A percentile compares a stretch with the other conserved stretches of the same genome.
Evolutionary conservation across 2,329 filamentous ascomycete species (phyloP).

Genomic region (Xylaria arbuscula): DNA sequence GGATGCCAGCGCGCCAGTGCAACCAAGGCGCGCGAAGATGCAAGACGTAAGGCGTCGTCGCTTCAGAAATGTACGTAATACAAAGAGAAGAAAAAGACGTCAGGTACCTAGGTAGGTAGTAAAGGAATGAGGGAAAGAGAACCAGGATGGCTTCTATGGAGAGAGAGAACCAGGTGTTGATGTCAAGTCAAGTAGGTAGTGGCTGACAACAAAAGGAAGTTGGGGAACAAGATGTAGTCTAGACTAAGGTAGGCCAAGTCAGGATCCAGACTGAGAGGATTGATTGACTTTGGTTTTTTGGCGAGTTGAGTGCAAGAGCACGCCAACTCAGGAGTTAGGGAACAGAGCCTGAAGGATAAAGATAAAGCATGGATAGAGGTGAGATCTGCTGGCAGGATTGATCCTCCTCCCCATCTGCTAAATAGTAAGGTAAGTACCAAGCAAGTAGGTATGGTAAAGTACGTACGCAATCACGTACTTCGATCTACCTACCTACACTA

Average conservation of each 20-base stretch:
- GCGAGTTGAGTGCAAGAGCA: conserved; percentile 27
- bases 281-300: conserved; percentile 3
- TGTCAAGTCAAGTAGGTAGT: neutral
- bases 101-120: neutral
- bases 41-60: conserved; percentile 1
- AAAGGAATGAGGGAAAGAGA: conserved; percentile 24
- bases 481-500: too few species aligned
- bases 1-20: conserved; percentile 30
- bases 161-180: conserved; percentile 6
- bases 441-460: neutral
- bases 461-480: neutral
- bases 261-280: neutral
- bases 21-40: conserved; percentile 14
- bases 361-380: neutral
- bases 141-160: conserved; percentile 15
- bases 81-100: conserved; percentile 25
- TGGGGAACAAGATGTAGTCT: neutral
- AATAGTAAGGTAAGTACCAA: neutral
- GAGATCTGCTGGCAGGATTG: neutral
- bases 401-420: neutral
- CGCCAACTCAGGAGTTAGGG: conserved; percentile 23
- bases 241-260: neutral
- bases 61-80: conserved; percentile 25
- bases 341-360: neutral
- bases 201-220: neutral